Evolutionary conservation across 1,139 yeast species (phyloP).

Genomic region (Candida glucosophila): DNA sequence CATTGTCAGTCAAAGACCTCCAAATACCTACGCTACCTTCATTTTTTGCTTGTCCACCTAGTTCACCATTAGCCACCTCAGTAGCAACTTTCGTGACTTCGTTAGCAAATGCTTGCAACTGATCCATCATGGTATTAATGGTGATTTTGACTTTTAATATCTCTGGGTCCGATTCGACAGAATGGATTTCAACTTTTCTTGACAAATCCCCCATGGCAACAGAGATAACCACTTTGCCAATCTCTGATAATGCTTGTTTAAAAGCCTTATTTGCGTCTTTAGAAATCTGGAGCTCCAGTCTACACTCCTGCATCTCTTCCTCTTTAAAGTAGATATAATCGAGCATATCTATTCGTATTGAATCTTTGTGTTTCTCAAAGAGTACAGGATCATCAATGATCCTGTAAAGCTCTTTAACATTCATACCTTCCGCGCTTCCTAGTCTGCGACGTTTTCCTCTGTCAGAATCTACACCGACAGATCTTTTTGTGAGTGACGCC

Average conservation of each 20-base stretch:
- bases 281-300: constrained; percentile 41
- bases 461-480: no score
- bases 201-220: constrained; percentile 83
- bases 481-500: no score
- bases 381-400: constrained; percentile 35
- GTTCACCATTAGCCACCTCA: constrained; percentile 81
- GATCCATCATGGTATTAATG: constrained; percentile 84
- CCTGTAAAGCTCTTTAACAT: constrained; percentile 22
- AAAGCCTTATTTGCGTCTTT: constrained; percentile 67
- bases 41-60: constrained; percentile 82
- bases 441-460: not conserved
- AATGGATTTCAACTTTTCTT: constrained; percentile 65
- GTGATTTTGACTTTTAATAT: constrained; percentile 72
- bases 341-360: constrained; percentile 25
- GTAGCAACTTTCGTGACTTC: constrained; percentile 84
- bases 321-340: constrained; percentile 27
- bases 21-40: constrained; percentile 82
- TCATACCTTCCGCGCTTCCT: constrained; percentile 12
- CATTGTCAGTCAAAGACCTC: constrained; percentile 77
- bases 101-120: constrained; percentile 69
- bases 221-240: constrained; percentile 74
- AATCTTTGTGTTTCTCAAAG: constrained; percentile 20
- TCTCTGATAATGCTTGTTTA: constrained; percentile 67
- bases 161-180: constrained; percentile 67
- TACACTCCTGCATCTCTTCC: constrained; percentile 16